phyloP scores from a whole-genome alignment of 2,329 filamentous ascomycete species.

The Sporothrix sp. region DNA sequence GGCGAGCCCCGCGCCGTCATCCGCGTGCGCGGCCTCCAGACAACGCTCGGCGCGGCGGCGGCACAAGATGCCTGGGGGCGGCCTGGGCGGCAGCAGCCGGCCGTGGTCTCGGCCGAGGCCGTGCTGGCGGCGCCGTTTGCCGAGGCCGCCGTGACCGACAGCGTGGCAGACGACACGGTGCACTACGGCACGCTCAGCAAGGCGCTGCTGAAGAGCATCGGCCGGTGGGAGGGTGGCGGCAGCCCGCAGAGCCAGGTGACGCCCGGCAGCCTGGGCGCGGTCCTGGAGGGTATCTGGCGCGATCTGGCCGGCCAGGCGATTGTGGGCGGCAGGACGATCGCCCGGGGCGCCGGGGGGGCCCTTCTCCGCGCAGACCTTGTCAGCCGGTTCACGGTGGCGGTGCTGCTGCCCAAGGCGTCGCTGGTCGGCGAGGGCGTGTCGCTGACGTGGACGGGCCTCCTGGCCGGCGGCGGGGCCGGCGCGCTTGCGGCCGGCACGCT shows the following conservation, averaged over 20 bases:
- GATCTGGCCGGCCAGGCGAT: slow-evolving; percentile 29
- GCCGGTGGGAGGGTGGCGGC: slow-evolving; percentile 18
- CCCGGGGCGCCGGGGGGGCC: not conserved
- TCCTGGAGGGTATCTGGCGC: slow-evolving; percentile 30
- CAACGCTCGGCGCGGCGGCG: slow-evolving; percentile 36
- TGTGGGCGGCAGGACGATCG: slow-evolving; percentile 20
- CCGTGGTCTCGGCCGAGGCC: slow-evolving; percentile 50
- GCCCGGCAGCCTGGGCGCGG: slow-evolving; percentile 19
- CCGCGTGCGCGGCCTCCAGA: slow-evolving; percentile 51
- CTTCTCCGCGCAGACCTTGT: slow-evolving; percentile 31
- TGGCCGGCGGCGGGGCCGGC: not conserved
- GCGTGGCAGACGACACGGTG: slow-evolving; percentile 58
- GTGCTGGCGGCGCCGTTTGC: slow-evolving; percentile 45
- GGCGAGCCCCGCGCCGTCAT: slow-evolving; percentile 44
- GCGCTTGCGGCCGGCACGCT: slow-evolving; percentile 25
- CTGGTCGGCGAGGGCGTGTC: slow-evolving; percentile 16
- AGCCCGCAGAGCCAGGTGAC: too few species aligned
- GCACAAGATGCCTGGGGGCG: slow-evolving; percentile 59
- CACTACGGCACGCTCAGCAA: slow-evolving; percentile 68
- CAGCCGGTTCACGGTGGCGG: slow-evolving; percentile 39
- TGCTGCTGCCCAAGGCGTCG: slow-evolving; percentile 59
- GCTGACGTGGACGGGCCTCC: slow-evolving; percentile 18
- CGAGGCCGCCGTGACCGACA: slow-evolving; percentile 48
- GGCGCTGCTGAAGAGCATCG: slow-evolving; percentile 42
- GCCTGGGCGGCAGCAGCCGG: slow-evolving; percentile 47